Percentiles rank a stretch among this genome's conserved stretches.
phyloP scores from a whole-genome alignment of 352 stramenopile genomes.

The Phytophthora quininea region DNA sequence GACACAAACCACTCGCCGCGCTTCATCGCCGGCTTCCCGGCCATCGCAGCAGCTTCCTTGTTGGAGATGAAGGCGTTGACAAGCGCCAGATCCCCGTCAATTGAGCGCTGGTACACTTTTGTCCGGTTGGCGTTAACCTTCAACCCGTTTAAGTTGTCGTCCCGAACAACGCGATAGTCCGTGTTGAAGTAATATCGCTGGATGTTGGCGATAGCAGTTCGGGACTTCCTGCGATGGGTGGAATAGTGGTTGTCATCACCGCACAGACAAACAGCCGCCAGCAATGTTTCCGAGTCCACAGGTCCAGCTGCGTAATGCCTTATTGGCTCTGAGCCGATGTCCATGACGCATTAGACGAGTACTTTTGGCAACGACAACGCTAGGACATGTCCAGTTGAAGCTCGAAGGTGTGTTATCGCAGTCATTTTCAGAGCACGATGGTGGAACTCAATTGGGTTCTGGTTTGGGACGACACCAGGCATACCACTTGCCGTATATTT shows the following conservation, averaged over 20 bases:
- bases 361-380: slow-evolving; percentile 4
- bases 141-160: slow-evolving; percentile 6
- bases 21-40: background rate
- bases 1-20: background rate
- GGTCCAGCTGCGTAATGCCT: background rate
- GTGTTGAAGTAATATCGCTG: slow-evolving; percentile 10
- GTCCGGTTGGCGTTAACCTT: slow-evolving; percentile 4
- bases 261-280: background rate
- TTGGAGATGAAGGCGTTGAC: background rate
- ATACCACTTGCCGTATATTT: background rate
- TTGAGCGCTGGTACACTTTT: background rate
- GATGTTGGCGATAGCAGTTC: background rate
- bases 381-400: slow-evolving; percentile 1
- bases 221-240: background rate
- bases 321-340: slow-evolving; percentile 1
- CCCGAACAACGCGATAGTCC: slow-evolving; percentile 4
- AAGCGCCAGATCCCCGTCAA: background rate
- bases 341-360: slow-evolving; percentile 5
- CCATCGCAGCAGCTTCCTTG: background rate
- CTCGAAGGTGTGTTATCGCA: background rate
- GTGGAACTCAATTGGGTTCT: slow-evolving; percentile 11
- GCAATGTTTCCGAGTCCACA: background rate
- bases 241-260: slow-evolving; percentile 1
- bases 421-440: slow-evolving; percentile 3
- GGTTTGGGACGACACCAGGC: slow-evolving; percentile 6